Base-by-base conservation (phyloP, 192 early-diverging fungal genomes). In the Coemansia sp. region DNA sequence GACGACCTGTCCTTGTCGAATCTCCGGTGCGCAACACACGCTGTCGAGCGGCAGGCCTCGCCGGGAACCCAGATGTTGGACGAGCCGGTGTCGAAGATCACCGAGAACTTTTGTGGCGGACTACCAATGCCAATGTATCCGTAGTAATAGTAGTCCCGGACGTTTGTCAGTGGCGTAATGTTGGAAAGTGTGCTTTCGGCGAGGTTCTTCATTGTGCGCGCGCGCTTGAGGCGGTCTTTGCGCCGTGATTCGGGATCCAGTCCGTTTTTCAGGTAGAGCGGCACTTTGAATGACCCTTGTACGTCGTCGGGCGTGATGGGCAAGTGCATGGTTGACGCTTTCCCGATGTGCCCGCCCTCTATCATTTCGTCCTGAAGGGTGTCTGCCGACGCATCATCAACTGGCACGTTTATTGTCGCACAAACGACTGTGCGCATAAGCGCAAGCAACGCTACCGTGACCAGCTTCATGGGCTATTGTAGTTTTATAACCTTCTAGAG, bases 11-110 rank as follows among this genome's bases (percentile, higher is more conserved):
- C 62, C 24, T 89, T 83, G 66, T 94, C 89, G 77, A 88, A 99
- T 6, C 89, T 84, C 42, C 87, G 84, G 81, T 98, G 97, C 34
- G 96, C 79, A 72, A 87, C 93, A 68, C 92, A 93, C 0, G 91
- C 91, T 46, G 89, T 86, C 16, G 88, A 88, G 7, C 46, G 48
- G 75, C 92, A 93, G 17, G 74, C 69, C 4, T 87, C 87, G 31
- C 87, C 88, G 2, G 91, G 91, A 29, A 93, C 88, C 91, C 91
- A 92, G 42, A 92, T 83, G 57, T 91, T 91, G 42, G 85, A 85
- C 6, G 84, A 88, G 4, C 89, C 90, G 2, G 90, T 92, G 67
- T 92, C 91, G 40, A 89, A 89, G 24, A 88, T 85, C 3, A 89
- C 89, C 10, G 79, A 85, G 68, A 92, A 92, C 35, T 79, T 85